Conservation (phyloP, 1,284 basidiomycete genomes). For the Irpex rosettiformis region DNA sequence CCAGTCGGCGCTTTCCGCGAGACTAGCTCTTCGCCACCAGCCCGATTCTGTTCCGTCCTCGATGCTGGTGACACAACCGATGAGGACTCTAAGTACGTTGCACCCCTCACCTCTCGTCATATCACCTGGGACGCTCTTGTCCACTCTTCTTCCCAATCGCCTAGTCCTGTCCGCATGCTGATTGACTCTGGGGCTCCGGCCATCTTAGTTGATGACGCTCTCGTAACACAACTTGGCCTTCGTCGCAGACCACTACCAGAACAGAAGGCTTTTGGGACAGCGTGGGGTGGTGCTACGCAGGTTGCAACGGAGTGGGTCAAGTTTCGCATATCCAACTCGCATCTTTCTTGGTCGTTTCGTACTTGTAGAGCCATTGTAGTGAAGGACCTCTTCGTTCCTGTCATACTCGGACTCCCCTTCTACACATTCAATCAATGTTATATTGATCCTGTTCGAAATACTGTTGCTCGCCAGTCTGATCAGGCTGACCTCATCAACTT, state of each 20-base stretch:
- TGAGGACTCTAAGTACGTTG: conserved; percentile 7
- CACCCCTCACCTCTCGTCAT: conserved; percentile 1
- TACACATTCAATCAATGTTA: conserved; percentile 9
- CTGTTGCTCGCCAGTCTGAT: background rate
- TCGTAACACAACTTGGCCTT: conserved; percentile 3
- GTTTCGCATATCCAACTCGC: conserved; percentile 1
- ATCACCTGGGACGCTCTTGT: conserved; percentile 1
- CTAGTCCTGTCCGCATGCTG: conserved; percentile 7
- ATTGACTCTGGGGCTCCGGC: conserved; percentile 12
- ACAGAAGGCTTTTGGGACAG: background rate
- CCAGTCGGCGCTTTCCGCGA: conserved; percentile 1
- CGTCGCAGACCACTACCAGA: background rate
- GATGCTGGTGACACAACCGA: conserved; percentile 1
- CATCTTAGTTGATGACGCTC: conserved; percentile 12
- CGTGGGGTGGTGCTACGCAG: conserved; percentile 1
- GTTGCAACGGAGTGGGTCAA: conserved; percentile 15
- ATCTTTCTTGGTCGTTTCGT: conserved; percentile 11
- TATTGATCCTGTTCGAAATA: conserved; percentile 1
- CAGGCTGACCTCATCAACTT: conserved; percentile 1
- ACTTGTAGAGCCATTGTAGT: conserved; percentile 13
- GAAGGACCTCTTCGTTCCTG: conserved; percentile 13
- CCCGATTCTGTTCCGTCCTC: conserved; percentile 1
- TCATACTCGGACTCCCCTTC: conserved; percentile 16
- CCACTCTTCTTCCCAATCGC: background rate
- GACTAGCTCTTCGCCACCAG: background rate